Percentiles rank a stretch among this genome's conserved stretches.
Evolutionary conservation across 106 monocot genomes (phyloP).

Genomic region (Posidonia australis): DNA sequence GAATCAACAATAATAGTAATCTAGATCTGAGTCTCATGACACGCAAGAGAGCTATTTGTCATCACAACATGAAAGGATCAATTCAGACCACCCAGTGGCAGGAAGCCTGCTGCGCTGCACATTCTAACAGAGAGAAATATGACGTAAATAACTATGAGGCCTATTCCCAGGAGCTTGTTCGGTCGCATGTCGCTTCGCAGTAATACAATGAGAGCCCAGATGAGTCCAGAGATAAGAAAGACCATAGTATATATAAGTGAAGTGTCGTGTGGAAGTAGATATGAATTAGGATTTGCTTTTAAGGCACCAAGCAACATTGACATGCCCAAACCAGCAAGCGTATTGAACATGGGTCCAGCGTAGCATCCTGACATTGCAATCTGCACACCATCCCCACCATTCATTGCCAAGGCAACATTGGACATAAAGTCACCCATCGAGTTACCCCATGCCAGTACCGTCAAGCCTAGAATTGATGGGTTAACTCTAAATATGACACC

Average conservation of each 20-base stretch:
- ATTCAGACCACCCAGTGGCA: constrained; percentile 27
- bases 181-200: constrained; percentile 52
- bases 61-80: neutral
- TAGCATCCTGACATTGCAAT: constrained; percentile 98
- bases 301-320: constrained; percentile 68
- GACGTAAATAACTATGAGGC: constrained; percentile 52
- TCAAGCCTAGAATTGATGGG: constrained; percentile 81
- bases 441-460: constrained; percentile 97
- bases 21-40: no score
- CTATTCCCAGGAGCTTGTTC: constrained; percentile 50
- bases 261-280: constrained; percentile 49
- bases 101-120: constrained; percentile 33
- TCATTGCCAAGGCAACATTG: constrained; percentile 71
- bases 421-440: constrained; percentile 98
- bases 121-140: constrained; percentile 51
- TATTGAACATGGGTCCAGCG: constrained; percentile 98
- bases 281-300: constrained; percentile 37
- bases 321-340: constrained; percentile 77
- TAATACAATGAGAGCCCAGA: constrained; percentile 54
- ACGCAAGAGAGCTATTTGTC: no score
- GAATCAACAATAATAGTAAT: no score
- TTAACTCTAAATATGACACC: constrained; percentile 73
- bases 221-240: constrained; percentile 54
- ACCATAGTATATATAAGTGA: constrained; percentile 63
- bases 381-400: constrained; percentile 81